Base-by-base conservation (phyloP, 495 filamentous ascomycete genomes). In the Xylaria scruposa region DNA sequence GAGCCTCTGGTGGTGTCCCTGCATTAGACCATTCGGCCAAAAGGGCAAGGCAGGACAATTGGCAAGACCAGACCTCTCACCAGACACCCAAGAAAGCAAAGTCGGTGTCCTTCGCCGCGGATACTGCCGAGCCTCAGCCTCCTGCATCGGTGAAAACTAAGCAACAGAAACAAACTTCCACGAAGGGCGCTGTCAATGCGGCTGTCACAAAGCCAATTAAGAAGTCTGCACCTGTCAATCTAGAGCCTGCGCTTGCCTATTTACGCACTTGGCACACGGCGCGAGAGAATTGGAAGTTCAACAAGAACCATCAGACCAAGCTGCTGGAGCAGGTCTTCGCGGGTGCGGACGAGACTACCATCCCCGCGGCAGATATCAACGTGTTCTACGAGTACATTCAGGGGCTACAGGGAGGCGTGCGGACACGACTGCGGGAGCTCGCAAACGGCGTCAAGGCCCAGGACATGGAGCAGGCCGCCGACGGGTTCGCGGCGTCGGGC, bases 211-310 rank as follows among this genome's bases (percentile, higher is more conserved):
- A 78, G 53, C 68, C 76, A 49, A 70, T 76, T 4, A 78, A 83
- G 47, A 79, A 82, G 56, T 70, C 82, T 44, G 82, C 85, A 58
- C 76, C 81, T 54, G 78, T 76, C 36, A 76, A 81, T 53, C 75
- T 88, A 74, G 85, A 88, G 58, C 88, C 90, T 6, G 89, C 93
- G 69, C 87, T 97, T 47, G 83, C 81, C 26, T 97, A 97, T 78
- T 85, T 97, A 26, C 86, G 83, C 31, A 85, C 87, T 78, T 95
- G 93, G 86, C 83, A 91, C 78, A 87, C 86, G 54, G 84, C 88
- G 59, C 90, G 88, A 54, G 80, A 85, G 0, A 83, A 81, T 47
- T 97, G 94, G 94, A 97, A 97, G 80, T 97, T 97, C 83, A 95
- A 95, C 84, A 97, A 97, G 83, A 91, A 91, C 68, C 88, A 92